Percentiles rank a stretch among this genome's conserved stretches.
Evolutionary conservation across 2,329 filamentous ascomycete genomes (phyloP).

Genomic region (Simplicillium aogashimaense): DNA sequence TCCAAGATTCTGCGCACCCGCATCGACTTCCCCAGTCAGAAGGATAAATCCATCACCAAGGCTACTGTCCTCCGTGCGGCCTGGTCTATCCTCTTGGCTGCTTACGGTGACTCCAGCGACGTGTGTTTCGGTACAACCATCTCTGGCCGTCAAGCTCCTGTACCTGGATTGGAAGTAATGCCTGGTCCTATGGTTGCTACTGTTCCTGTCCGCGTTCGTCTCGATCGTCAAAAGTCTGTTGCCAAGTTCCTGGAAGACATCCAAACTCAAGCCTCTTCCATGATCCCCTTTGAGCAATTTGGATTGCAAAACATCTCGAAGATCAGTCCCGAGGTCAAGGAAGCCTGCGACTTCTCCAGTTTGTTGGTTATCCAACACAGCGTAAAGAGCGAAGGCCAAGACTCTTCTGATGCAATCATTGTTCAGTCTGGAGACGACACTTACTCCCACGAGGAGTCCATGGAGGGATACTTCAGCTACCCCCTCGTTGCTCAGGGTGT

Average conservation of each 20-base stretch:
- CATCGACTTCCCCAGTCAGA: conserved; percentile 12
- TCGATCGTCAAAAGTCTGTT: conserved; percentile 27
- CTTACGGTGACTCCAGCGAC: conserved; percentile 35
- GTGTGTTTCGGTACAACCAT: conserved; percentile 46
- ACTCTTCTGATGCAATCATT: background rate
- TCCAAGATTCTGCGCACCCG: conserved; percentile 24
- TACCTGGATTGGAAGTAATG: conserved; percentile 34
- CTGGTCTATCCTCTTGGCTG: conserved; percentile 39
- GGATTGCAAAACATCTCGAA: conserved; percentile 20
- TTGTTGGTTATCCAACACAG: conserved; percentile 17
- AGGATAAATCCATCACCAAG: conserved; percentile 23
- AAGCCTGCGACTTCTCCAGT: conserved; percentile 15
- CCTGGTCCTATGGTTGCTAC: conserved; percentile 46
- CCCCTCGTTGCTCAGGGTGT: conserved; percentile 14
- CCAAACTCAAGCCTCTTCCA: conserved; percentile 12
- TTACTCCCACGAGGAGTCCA: background rate
- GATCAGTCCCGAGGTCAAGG: conserved; percentile 2
- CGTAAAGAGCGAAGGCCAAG: conserved; percentile 1
- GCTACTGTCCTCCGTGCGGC: conserved; percentile 41
- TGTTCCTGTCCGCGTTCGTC: conserved; percentile 35
- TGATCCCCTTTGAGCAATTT: conserved; percentile 18
- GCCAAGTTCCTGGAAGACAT: conserved; percentile 30
- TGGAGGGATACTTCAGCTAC: conserved; percentile 12
- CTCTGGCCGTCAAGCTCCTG: conserved; percentile 35
- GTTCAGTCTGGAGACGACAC: conserved; percentile 7